Conservation (phyloP, 2,329 filamentous ascomycete species). For the Myriosclerotinia duriaeana region DNA sequence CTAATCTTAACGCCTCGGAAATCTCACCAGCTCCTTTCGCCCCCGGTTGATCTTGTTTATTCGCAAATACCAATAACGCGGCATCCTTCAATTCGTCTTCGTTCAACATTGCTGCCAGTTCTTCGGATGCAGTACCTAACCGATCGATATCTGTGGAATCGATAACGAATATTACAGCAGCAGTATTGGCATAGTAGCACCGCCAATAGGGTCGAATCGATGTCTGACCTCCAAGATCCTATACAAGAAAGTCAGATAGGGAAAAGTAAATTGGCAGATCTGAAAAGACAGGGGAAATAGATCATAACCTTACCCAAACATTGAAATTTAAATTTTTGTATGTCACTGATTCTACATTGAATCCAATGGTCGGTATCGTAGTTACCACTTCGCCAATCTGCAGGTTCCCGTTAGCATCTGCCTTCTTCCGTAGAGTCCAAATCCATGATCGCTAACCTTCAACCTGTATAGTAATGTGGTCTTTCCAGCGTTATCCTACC, state of each 20-base stretch:
- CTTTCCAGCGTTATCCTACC: constrained; percentile 94
- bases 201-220: constrained; percentile 98
- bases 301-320: constrained; percentile 72
- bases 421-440: background rate
- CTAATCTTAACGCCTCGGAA: constrained; percentile 85
- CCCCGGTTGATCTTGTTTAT: constrained; percentile 98
- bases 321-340: constrained; percentile 99
- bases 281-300: background rate
- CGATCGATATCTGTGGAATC: constrained; percentile 97
- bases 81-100: constrained; percentile 96
- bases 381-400: constrained; percentile 98
- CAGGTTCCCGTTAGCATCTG: constrained; percentile 24
- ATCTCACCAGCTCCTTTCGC: constrained; percentile 97
- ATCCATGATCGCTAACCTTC: constrained; percentile 60
- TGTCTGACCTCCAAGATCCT: constrained; percentile 97
- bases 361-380: constrained; percentile 98
- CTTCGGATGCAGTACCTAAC: constrained; percentile 86
- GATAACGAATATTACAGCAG: constrained; percentile 97
- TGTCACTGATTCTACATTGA: constrained; percentile 98
- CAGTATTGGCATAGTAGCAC: constrained; percentile 98
- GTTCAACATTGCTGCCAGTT: constrained; percentile 91
- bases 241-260: constrained; percentile 22
- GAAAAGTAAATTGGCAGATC: background rate
- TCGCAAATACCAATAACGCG: constrained; percentile 90
- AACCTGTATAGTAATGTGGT: constrained; percentile 94